phyloP scores from a whole-genome alignment of 225 moss, liverwort and hornwort genomes.

The Climacium dendroides region DNA sequence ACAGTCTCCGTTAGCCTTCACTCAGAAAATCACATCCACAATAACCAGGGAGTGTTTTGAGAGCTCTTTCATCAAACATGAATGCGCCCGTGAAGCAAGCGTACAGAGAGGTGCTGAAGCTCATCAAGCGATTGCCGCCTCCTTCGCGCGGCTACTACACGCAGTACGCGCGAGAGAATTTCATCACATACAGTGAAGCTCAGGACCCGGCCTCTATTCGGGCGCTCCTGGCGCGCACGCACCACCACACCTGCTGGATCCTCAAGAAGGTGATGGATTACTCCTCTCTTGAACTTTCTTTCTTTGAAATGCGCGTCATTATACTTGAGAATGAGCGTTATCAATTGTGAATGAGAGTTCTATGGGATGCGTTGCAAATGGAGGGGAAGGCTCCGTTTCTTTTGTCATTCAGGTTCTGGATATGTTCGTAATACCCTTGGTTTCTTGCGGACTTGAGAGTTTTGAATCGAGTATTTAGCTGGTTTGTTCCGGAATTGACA shows the following conservation, averaged over 20 bases:
- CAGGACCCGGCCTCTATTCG: constrained; percentile 8
- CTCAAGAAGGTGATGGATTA: constrained; percentile 10
- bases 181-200: constrained; percentile 35
- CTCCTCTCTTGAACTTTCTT: neutral
- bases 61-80: neutral
- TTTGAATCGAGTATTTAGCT: neutral
- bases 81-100: constrained; percentile 11
- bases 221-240: constrained; percentile 19
- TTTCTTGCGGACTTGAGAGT: neutral
- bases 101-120: constrained; percentile 38
- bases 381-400: neutral
- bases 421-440: neutral
- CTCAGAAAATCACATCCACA: neutral
- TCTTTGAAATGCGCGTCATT: neutral
- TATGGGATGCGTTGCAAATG: neutral
- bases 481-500: neutral
- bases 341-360: neutral
- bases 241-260: constrained; percentile 37
- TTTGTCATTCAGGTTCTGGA: neutral
- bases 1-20: neutral
- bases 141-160: constrained; percentile 26
- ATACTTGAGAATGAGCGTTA: neutral
- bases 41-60: neutral
- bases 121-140: constrained; percentile 16
- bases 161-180: constrained; percentile 45